Evolutionary conservation across 805 yeast genomes (phyloP).

Genomic region (Yarrowia hollandica): DNA sequence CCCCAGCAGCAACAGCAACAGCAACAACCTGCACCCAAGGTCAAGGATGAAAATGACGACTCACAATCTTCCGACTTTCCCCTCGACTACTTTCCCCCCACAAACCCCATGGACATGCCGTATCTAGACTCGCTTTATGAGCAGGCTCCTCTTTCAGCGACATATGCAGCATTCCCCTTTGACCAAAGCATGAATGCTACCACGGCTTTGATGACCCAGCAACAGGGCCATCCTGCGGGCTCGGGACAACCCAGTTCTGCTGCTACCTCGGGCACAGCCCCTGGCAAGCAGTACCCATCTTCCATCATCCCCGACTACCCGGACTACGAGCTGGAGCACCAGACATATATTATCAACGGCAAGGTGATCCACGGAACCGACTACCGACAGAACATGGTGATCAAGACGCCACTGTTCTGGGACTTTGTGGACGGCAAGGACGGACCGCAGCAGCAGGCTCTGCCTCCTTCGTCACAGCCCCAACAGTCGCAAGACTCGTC

Average conservation of each 20-base stretch:
- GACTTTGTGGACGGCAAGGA: conserved; percentile 18
- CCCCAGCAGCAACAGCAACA: background rate
- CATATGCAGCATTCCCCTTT: conserved; percentile 11
- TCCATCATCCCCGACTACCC: conserved; percentile 25
- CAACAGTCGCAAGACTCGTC: background rate
- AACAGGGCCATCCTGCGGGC: background rate
- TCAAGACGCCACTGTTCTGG: conserved; percentile 28
- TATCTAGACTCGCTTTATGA: conserved; percentile 5
- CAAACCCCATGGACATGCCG: conserved; percentile 24
- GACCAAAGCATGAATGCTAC: conserved; percentile 22
- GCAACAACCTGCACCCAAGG: background rate
- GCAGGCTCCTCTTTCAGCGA: conserved; percentile 12
- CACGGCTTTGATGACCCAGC: conserved; percentile 10
- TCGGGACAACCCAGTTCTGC: background rate
- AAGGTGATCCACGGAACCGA: conserved; percentile 21
- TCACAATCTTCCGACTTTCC: conserved; percentile 34
- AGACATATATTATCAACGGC: conserved; percentile 20
- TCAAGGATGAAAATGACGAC: conserved; percentile 29
- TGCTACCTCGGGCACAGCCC: background rate
- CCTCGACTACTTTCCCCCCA: conserved; percentile 34
- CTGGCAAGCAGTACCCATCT: conserved; percentile 8
- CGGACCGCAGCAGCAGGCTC: background rate
- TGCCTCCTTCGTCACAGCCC: background rate
- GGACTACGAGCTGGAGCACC: conserved; percentile 25
- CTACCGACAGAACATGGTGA: conserved; percentile 29